These are phyloP conservation scores for Isatis lusitanica DNA, from an alignment of 441 rosid species.

Conservation along the genomic window DNA sequence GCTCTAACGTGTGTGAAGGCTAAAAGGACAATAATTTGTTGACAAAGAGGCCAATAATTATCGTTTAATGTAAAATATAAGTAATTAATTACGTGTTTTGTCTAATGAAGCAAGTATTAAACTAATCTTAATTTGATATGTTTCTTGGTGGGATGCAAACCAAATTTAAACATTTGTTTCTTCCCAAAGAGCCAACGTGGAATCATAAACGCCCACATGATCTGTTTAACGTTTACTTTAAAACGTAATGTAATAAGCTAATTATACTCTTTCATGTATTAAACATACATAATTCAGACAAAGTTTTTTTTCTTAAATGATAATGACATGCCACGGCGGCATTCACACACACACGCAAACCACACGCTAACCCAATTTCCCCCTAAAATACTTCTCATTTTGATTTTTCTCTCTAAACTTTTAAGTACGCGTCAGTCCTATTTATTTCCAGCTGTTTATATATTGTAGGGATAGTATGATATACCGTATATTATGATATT, in stretches of 20 bases:
- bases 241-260: slow-evolving; percentile 9
- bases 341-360: slow-evolving; percentile 35
- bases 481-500: not conserved
- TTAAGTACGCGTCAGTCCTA: slow-evolving; percentile 4
- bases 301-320: not conserved
- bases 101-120: slow-evolving; percentile 36
- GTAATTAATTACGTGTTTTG: slow-evolving; percentile 32
- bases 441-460: not conserved
- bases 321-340: slow-evolving; percentile 35
- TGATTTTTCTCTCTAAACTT: not conserved
- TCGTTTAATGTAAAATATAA: not conserved
- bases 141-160: slow-evolving; percentile 40
- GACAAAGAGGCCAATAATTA: slow-evolving; percentile 2
- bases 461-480: not conserved
- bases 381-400: not conserved
- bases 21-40: slow-evolving; percentile 26
- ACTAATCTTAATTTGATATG: slow-evolving; percentile 29
- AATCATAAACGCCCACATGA: slow-evolving; percentile 32
- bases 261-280: not conserved
- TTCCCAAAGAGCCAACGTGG: slow-evolving; percentile 38
- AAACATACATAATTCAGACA: slow-evolving; percentile 4
- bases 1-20: slow-evolving; percentile 18
- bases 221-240: slow-evolving; percentile 12
- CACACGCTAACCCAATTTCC: slow-evolving; percentile 26
- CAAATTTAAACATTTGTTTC: slow-evolving; percentile 20